phyloP scores from a whole-genome alignment of 768 basidiomycete species.

The Leccinum boreale region DNA sequence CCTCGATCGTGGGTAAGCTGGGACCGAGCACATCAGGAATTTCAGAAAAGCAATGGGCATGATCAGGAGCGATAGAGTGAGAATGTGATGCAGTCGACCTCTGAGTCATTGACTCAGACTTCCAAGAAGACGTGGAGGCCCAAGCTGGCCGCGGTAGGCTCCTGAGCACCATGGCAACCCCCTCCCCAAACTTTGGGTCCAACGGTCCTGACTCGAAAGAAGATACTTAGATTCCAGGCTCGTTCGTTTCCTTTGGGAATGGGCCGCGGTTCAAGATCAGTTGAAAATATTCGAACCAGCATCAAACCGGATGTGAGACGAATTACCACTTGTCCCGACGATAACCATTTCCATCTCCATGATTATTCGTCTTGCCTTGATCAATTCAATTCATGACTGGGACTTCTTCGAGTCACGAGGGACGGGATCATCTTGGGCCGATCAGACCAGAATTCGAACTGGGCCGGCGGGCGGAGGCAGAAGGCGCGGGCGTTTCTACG shows the following conservation, averaged over 20 bases:
- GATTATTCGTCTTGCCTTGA: not conserved
- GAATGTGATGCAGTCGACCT: slow-evolving; percentile 14
- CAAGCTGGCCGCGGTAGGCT: not conserved
- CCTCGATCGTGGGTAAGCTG: slow-evolving; percentile 12
- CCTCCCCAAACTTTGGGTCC: not conserved
- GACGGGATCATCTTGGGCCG: not conserved
- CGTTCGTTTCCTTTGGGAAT: not conserved
- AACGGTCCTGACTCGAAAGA: not conserved
- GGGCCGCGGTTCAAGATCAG: not conserved
- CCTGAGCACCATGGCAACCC: slow-evolving; percentile 6
- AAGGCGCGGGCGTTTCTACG: not conserved
- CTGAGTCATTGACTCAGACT: slow-evolving; percentile 13
- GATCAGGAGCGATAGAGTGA: not conserved
- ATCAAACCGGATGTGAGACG: not conserved
- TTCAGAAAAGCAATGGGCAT: not conserved
- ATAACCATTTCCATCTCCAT: not conserved
- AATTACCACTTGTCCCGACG: not conserved
- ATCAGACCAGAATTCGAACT: not conserved
- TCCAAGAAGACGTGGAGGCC: not conserved
- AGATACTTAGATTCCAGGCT: not conserved
- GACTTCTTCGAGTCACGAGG: not conserved
- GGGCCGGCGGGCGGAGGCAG: not conserved
- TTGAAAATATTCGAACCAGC: not conserved
- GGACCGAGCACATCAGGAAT: not conserved
- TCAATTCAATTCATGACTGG: not conserved